Base-by-base conservation (phyloP, 345 rosid species). In the Eucalyptus sp. region DNA sequence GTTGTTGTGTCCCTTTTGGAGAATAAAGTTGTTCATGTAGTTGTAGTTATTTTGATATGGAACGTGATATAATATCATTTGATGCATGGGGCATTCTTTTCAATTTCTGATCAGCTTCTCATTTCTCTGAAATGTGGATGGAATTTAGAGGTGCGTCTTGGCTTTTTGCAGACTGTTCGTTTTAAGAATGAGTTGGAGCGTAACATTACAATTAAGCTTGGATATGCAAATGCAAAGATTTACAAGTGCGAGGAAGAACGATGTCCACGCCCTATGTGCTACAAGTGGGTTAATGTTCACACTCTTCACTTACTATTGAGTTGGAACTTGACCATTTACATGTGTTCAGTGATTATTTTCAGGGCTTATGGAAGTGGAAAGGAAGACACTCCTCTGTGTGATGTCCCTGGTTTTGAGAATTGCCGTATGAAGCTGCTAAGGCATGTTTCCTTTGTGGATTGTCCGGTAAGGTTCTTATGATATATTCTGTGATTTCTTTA, bases 361-460 rank as follows among this genome's bases (percentile, higher is more conserved):
- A 95, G 99, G 94, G 97, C 99, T 22, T 96, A 95, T 90, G 99
- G 99, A 92, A 97, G 99, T 90, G 99, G 98, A 89, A 97, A 98
- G 94, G 99, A 97, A 92, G 99, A 98, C 90, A 93, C 48, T 60
- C 99, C 99, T 33, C 54, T 90, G 88, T 98, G 99, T 90, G 98
- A 97, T 91, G 99, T 95, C 87, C 96, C 95, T 86, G 99, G 99
- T 56, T 97, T 95, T 89, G 99, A 98, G 87, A 96, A 94, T 91
- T 66, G 90, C 88, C 95, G 93, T 91, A 97, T 98, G 99, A 95
- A 95, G 89, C 91, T 98, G 91, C 90, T 98, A 90, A 97, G 99
- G 91, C 99, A 98, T 66, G 99, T 97, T 31, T 98, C 99, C n/a
- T 98, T 98, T 89, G 99, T 98, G 13, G 99, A 98, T 94, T 97